Evolutionary conservation across 2,329 filamentous ascomycete species (phyloP).

Genomic region (Xylaria sp.): DNA sequence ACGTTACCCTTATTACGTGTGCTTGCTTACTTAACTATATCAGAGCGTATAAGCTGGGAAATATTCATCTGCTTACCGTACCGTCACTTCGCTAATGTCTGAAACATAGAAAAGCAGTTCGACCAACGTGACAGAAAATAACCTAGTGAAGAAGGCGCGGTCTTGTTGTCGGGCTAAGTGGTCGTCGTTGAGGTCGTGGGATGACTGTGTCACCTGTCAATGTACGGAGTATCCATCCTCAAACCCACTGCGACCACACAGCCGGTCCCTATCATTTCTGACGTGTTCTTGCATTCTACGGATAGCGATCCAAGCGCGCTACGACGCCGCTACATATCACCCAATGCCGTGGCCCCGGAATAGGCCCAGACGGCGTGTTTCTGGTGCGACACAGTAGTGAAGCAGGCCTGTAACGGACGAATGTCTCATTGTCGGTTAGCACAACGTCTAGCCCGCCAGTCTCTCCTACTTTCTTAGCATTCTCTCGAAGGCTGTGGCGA

Average conservation of each 20-base stretch:
- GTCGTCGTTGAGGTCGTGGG: conserved; percentile 4
- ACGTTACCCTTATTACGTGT: conserved; percentile 15
- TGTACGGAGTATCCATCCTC: conserved; percentile 26
- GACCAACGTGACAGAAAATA: conserved; percentile 13
- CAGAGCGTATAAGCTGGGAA: not conserved
- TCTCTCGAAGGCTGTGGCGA: conserved; percentile 1
- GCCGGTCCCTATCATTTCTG: conserved; percentile 27
- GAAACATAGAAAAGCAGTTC: conserved; percentile 4
- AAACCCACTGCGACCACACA: conserved; percentile 31
- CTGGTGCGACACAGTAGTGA: conserved; percentile 23
- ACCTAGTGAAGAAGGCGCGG: not conserved
- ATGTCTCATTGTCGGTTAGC: conserved; percentile 19
- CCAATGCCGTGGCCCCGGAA: conserved; percentile 40
- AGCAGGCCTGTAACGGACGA: conserved; percentile 16
- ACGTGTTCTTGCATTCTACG: conserved; percentile 35
- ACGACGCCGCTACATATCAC: conserved; percentile 32
- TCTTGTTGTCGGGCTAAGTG: conserved; percentile 8
- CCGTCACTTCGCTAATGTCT: not conserved
- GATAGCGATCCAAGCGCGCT: conserved; percentile 20
- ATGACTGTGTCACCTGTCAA: conserved; percentile 22
- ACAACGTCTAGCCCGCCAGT: conserved; percentile 7
- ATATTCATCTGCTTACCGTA: conserved; percentile 4
- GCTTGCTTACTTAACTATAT: conserved; percentile 14
- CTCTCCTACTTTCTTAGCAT: not conserved
- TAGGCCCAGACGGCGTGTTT: conserved; percentile 24